A percentile compares a stretch with the other conserved stretches of the same genome.
Conservation (phyloP, 1,284 basidiomycete genomes). For the Cutaneotrichosporon dermatis region DNA sequence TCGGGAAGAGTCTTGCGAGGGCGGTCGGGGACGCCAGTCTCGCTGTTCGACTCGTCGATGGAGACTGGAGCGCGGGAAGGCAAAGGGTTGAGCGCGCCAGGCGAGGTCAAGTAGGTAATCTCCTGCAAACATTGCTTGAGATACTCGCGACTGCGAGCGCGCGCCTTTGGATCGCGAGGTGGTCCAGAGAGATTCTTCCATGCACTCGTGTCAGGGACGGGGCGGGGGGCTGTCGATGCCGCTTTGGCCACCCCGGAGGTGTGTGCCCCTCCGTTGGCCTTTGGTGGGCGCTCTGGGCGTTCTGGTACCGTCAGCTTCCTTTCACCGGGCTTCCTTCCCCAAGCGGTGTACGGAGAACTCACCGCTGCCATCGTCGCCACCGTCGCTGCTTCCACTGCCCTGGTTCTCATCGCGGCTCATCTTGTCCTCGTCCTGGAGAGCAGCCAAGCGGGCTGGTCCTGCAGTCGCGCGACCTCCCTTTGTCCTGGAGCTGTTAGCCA, state of each 20-base stretch:
- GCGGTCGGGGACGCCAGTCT: slow-evolving; percentile 18
- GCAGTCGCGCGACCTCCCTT: slow-evolving; percentile 49
- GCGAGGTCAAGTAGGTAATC: slow-evolving; percentile 93
- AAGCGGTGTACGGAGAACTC: slow-evolving; percentile 9
- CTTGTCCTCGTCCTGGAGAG: slow-evolving; percentile 46
- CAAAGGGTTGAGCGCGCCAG: slow-evolving; percentile 93
- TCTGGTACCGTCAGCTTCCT: background rate
- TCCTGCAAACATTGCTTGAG: slow-evolving; percentile 98
- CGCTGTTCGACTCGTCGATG: slow-evolving; percentile 21
- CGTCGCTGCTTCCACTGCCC: slow-evolving; percentile 42
- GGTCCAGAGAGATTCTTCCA: slow-evolving; percentile 63
- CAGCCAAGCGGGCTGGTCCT: slow-evolving; percentile 42
- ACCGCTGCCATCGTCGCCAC: slow-evolving; percentile 30
- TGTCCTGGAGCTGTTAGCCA: slow-evolving; percentile 54
- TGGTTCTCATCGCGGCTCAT: slow-evolving; percentile 37
- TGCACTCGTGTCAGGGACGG: slow-evolving; percentile 43
- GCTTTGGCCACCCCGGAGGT: slow-evolving; percentile 21
- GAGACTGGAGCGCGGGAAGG: slow-evolving; percentile 64
- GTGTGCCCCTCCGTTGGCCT: slow-evolving; percentile 29
- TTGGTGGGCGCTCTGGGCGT: slow-evolving; percentile 15
- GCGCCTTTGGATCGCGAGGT: slow-evolving; percentile 81
- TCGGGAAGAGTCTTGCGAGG: slow-evolving; percentile 42
- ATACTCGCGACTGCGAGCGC: slow-evolving; percentile 91
- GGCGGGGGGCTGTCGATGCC: slow-evolving; percentile 23
- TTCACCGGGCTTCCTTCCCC: background rate